These are phyloP conservation scores for Ceriops tagal DNA, from an alignment of 345 rosid genomes.

Conservation along the genomic window DNA sequence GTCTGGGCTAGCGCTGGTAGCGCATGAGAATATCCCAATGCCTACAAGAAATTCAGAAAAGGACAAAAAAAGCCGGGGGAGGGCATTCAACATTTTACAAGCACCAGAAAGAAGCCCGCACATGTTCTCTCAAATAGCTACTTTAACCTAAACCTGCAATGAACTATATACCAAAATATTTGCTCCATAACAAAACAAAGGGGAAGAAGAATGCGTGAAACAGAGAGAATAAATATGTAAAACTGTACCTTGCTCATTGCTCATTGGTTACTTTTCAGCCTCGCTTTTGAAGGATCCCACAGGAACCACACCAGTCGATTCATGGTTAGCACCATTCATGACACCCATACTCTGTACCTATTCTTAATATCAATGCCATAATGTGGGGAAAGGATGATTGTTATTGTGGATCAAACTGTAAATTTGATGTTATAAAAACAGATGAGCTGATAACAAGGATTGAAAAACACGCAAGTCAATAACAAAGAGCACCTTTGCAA, in stretches of 20 bases:
- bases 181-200: not conserved
- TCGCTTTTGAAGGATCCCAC: constrained; percentile 57
- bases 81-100: not conserved
- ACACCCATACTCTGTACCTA: constrained; percentile 49
- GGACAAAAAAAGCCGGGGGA: no score
- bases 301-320: constrained; percentile 50
- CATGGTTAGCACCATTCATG: constrained; percentile 47
- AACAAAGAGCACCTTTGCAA: not conserved
- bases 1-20: no score
- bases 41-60: no score
- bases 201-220: constrained; percentile 5
- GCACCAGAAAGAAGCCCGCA: not conserved
- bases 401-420: not conserved
- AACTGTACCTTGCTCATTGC: constrained; percentile 41
- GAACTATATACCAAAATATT: not conserved
- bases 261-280: constrained; percentile 56
- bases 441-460: no score
- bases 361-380: not conserved
- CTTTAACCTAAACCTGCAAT: not conserved
- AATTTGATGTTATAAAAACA: no score
- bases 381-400: not conserved
- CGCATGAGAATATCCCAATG: no score
- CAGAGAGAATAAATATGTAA: not conserved
- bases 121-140: not conserved
- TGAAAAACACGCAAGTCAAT: no score